Base-by-base conservation (phyloP, 306 rosid species). In the Vigna unguiculata region DNA sequence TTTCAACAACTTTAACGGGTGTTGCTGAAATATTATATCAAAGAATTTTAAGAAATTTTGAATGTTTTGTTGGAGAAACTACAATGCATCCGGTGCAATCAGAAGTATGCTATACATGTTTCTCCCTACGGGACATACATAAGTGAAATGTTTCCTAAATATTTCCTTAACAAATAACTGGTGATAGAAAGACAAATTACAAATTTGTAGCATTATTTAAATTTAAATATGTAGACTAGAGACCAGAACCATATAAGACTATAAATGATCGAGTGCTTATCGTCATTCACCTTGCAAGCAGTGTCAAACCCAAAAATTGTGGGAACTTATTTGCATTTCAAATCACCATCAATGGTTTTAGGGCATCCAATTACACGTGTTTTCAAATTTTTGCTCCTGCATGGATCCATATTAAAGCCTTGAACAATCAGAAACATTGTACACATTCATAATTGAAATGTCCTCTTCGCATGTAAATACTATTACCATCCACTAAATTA, bases 301-400 rank as follows among this genome's bases (percentile, higher is more conserved):
- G 99, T 92, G 85, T 96, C 99, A 67, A 96, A 96, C 48, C 99
- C 99, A 21, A 92, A 96, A 87, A 98, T 96, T 43, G 90, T 81
- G 46, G 99, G 99, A 76, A 96, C 99, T 86, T 96, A 98, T 85
- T 92, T 96, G 89, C 93, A 78, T 86, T 95, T 96, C 83, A 96
- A 79, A 81, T 92, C 99, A n/a, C n/a, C n/a, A n/a, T n/a, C n/a
- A n/a, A n/a, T n/a, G n/a, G n/a, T n/a, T n/a, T n/a, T n/a, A n/a
- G 99, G 99, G 86, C 98, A 96, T 59, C 99, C 99, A 63, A 96
- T 81, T 55, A 96, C 98, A 65, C 68, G 82, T 25, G 99, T 86
- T 83, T 92, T 96, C 85, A 92, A 17, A 79, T 92, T 96, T 82
- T 88, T 88, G 81, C 78, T 76, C 88, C 98, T 96, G 89, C 68